Evolutionary conservation across 257 asterid genomes (phyloP).

Genomic region (Solanum clarkiae): DNA sequence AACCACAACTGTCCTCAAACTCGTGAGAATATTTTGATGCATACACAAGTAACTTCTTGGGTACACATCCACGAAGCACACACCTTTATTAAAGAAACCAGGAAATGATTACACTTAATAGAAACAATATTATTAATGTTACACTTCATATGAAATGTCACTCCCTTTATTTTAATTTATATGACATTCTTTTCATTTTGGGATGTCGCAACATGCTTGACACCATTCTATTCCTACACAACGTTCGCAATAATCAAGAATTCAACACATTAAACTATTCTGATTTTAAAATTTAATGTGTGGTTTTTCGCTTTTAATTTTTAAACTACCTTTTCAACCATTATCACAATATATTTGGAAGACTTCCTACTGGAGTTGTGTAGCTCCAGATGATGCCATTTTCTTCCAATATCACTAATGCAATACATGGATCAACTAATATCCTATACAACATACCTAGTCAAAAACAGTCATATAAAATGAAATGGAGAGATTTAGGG

Average conservation of each 20-base stretch:
- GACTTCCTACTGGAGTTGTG: too few relatives aligned
- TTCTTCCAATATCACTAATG: neutral
- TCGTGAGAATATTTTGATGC: slow-evolving; percentile 92
- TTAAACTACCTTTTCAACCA: neutral
- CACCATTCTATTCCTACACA: neutral
- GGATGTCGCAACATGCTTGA: neutral
- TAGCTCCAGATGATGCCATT: too few relatives aligned
- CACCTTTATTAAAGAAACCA: slow-evolving; percentile 45
- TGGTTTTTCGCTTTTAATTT: neutral
- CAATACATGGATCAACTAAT: neutral
- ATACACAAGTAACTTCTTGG: slow-evolving; percentile 84
- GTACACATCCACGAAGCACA: slow-evolving; percentile 97
- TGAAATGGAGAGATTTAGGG: neutral
- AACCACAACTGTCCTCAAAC: slow-evolving; percentile 84
- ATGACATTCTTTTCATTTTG: neutral
- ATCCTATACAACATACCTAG: neutral
- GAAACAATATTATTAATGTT: neutral
- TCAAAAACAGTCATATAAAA: neutral
- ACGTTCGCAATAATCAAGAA: neutral
- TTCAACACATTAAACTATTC: neutral
- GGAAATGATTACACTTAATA: neutral
- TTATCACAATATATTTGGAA: neutral
- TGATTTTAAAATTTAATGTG: neutral
- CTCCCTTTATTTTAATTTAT: neutral
- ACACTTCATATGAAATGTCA: neutral